Base-by-base conservation (phyloP, 108 stramenopile genomes). In the Cyclotella kingstonii region DNA sequence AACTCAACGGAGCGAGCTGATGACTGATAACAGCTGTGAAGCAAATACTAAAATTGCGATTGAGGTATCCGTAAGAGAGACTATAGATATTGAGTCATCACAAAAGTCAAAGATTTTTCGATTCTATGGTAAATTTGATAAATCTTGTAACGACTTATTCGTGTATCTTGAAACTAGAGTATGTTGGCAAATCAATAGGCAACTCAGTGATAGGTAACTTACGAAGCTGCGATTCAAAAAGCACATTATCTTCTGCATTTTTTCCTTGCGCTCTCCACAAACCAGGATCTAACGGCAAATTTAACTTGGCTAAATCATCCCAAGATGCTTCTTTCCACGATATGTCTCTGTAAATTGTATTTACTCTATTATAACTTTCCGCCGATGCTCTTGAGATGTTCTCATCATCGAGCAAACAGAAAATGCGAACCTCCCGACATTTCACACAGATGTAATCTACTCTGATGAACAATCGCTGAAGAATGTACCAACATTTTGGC, bases 281-380 rank as follows among this genome's bases (percentile, higher is more conserved):
- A n/a, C 52, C 49, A 9, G 84, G 67, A 54, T 86, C 70, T 14
- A 53, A 40, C 1, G 89, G 85, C 53, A 86, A 63, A 18, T 57
- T 39, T 51, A 77, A 57, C 54, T 44, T 55, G 0, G 23, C 55
- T 59, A 90, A 62, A 21, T 79, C 67, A 17, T 72, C 62, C 89
- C 89, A 90, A 10, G 57, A 12, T 39, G 78, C 83, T 70, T 90
- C 84, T 22, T 81, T 78, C 89, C 89, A 90, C 4, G 70, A 40
- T 39, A 90, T 68, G 68, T 90, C 89, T 33, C 89, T 84, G 63
- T 76, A 84, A 12, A 86, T 57, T 5, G 47, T 41, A 41, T 71
- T 71, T 49, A 14, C 46, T 25, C 58, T 63, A 5, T 23, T 41
- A 34, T n/a, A 14, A 35, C n/a, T 23, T 22, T 29, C 15, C 10